A percentile compares a stretch with the other conserved stretches of the same genome.
These are phyloP conservation scores for Populus hybrid DNA, from an alignment of 441 rosid species.

Conservation along the genomic window DNA sequence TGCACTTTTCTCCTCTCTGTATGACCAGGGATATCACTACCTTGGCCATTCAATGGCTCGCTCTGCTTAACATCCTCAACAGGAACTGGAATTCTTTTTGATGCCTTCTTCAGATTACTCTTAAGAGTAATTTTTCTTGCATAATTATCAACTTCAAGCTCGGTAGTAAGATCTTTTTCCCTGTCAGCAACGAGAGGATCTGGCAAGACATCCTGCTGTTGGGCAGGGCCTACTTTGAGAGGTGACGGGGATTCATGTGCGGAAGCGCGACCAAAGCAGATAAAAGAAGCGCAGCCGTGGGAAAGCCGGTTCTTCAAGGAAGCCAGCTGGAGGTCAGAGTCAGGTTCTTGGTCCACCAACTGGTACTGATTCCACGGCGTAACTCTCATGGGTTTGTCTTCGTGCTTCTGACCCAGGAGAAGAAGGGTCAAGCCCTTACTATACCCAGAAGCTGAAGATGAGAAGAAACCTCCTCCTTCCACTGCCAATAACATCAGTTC, in stretches of 20 bases:
- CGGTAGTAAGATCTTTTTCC: conserved; percentile 31
- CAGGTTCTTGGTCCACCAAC: conserved; percentile 84
- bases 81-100: conserved; percentile 35
- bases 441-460: conserved; percentile 96
- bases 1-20: conserved; percentile 78
- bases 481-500: conserved; percentile 94
- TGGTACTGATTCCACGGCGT: conserved; percentile 94
- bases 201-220: conserved; percentile 47
- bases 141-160: conserved; percentile 38
- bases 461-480: no score
- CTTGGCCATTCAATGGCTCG: conserved; percentile 38
- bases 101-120: conserved; percentile 79
- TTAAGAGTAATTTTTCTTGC: conserved; percentile 49
- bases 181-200: conserved; percentile 46
- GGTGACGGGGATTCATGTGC: conserved; percentile 65
- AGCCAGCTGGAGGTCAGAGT: conserved; percentile 88
- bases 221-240: conserved; percentile 79
- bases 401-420: conserved; percentile 78
- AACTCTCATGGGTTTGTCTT: conserved; percentile 84
- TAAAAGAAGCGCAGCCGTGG: conserved; percentile 75
- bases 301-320: conserved; percentile 69
- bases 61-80: conserved; percentile 39
- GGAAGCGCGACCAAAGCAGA: conserved; percentile 86
- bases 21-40: no score
- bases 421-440: conserved; percentile 93